phyloP scores from a whole-genome alignment of 106 monocot species.

The Phalaenopsis equestris region DNA sequence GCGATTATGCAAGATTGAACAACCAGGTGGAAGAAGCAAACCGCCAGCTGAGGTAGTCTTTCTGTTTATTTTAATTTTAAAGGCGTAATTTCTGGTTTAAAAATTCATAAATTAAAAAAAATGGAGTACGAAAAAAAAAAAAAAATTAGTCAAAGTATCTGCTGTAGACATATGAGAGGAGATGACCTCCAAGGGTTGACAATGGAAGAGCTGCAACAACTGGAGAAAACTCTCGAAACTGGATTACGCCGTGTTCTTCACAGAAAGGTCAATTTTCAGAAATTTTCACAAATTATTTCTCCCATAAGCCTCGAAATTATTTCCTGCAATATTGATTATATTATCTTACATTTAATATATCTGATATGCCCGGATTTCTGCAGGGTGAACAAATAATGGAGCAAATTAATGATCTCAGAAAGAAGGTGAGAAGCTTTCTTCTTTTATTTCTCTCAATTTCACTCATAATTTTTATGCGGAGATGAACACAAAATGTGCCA shows the following conservation, averaged over 20 bases:
- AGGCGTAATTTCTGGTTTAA: not conserved
- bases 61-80: not conserved
- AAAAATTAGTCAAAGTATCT: not conserved
- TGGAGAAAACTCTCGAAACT: conserved; percentile 53
- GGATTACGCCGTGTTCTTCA: conserved; percentile 41
- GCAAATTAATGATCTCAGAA: conserved; percentile 40
- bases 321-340: not conserved
- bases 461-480: not conserved
- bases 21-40: conserved; percentile 37
- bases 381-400: conserved; percentile 45
- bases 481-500: no score
- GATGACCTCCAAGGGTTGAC: conserved; percentile 55
- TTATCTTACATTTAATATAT: not conserved
- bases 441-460: not conserved
- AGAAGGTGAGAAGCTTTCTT: conserved; percentile 25
- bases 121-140: not conserved
- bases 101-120: not conserved
- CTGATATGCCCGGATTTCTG: not conserved
- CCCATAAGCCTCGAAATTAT: not conserved
- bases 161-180: conserved; percentile 57
- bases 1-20: conserved; percentile 29
- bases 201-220: conserved; percentile 41
- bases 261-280: conserved; percentile 30
- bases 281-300: not conserved
- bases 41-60: conserved; percentile 38